Base-by-base conservation (phyloP, 306 rosid genomes). In the Malus asiatica region DNA sequence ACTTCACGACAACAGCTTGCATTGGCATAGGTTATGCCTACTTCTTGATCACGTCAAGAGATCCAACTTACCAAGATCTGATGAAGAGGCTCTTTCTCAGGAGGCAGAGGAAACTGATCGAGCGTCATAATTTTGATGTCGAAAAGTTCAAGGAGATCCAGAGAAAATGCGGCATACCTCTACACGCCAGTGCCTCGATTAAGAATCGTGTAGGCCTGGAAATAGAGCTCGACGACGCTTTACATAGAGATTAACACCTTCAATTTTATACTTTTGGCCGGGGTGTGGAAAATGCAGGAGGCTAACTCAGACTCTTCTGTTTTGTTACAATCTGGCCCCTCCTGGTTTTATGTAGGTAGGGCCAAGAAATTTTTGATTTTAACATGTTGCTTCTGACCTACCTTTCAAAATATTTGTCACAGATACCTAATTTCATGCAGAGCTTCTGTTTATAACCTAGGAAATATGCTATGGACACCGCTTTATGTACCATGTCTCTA, bases 41-140 rank as follows among this genome's bases (percentile, higher is more conserved):
- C 92, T 96, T 93, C 45, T 69, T 96, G n/a, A 44, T 88, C 83
- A 96, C 99, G 72, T 90, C 97, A 55, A 89, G 99, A 69, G 99
- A 92, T 86, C 99, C 97, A 25, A 87, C 96, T 22, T 96, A 96
- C 88, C 97, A 83, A 71, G 99, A 93, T 76, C 77, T 96, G 53
- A 83, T 87, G 91, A 88, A 92, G 90, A 92, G 96, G 76, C 99
- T 96, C 22, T 90, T 92, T 68, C 71, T 87, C 57, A 83, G 91
- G 58, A 87, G 96, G 84, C 98, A 88, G 83, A 92, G 89, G 90
- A 93, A 89, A 83, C 87, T 96, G 64, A 58, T 90, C 63, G 87
- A 84, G 90, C 87, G 81, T 85, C 74, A 64, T 16, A 61, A 79
- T 70, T 96, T 96, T 79, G 93, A 96, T 82, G 75, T 83, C 64